A percentile compares a stretch with the other conserved stretches of the same genome.
Conservation (phyloP, 257 asterid genomes). For the Asclepias syriaca region DNA sequence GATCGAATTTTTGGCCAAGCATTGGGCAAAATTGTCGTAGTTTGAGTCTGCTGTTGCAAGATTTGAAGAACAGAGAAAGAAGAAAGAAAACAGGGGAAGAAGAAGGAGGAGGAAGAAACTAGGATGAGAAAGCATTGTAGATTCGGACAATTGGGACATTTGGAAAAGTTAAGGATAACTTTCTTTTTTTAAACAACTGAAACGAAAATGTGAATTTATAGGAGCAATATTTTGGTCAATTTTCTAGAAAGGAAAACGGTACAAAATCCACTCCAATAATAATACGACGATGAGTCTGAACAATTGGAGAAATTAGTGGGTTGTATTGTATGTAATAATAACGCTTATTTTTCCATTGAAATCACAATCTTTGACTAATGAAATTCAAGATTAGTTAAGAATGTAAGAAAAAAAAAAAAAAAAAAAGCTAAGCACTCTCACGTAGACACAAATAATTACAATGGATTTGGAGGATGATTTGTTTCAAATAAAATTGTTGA, state of each 20-base stretch:
- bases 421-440: not conserved
- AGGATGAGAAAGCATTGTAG: not conserved
- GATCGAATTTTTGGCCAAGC: not conserved
- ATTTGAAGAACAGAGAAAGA: not conserved
- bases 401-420: not conserved
- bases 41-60: not conserved
- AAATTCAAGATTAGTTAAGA: not conserved
- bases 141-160: not conserved
- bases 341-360: not conserved
- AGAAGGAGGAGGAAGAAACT: not conserved
- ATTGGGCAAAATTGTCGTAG: slow-evolving; percentile 4
- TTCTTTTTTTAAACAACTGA: too few relatives aligned
- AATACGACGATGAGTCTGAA: not conserved
- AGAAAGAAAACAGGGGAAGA: not conserved
- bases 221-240: not conserved
- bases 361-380: not conserved
- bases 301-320: not conserved
- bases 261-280: not conserved
- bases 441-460: too few relatives aligned
- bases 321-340: too few relatives aligned
- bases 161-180: not conserved
- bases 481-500: too few relatives aligned
- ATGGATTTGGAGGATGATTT: too few relatives aligned
- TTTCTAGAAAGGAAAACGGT: too few relatives aligned
- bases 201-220: not conserved